Evolutionary conservation across 2,329 filamentous ascomycete genomes (phyloP).

Genomic region (Fusarium drepaniforme): DNA sequence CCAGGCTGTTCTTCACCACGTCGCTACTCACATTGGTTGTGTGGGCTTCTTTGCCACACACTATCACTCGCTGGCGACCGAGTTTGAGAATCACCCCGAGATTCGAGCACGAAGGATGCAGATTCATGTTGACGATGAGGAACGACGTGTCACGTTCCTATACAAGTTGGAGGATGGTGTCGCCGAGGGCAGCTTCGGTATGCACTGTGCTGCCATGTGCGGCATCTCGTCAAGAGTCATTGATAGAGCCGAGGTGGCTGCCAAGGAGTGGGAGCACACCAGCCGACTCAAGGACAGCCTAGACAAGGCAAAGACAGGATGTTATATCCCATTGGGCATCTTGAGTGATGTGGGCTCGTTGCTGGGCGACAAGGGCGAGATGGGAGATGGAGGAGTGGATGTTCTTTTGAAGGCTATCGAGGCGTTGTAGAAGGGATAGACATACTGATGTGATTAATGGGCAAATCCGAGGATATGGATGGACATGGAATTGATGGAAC

Average conservation of each 20-base stretch:
- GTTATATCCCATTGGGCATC: slow-evolving; percentile 86
- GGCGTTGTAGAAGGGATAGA: slow-evolving; percentile 56
- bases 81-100: slow-evolving; percentile 92
- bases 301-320: slow-evolving; percentile 82
- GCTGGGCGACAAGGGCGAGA: slow-evolving; percentile 68
- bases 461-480: neutral
- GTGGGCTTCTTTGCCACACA: slow-evolving; percentile 98
- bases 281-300: slow-evolving; percentile 89
- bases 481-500: slow-evolving; percentile 9
- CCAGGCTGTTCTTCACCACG: slow-evolving; percentile 95
- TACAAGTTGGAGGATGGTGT: slow-evolving; percentile 95
- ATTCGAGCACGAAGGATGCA: slow-evolving; percentile 90
- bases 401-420: slow-evolving; percentile 73
- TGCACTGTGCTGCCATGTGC: slow-evolving; percentile 99
- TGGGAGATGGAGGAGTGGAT: slow-evolving; percentile 66
- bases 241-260: slow-evolving; percentile 87
- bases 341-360: slow-evolving; percentile 89
- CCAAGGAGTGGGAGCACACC: slow-evolving; percentile 95
- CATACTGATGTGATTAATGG: slow-evolving; percentile 2
- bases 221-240: slow-evolving; percentile 89
- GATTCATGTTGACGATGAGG: slow-evolving; percentile 89
- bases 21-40: slow-evolving; percentile 92
- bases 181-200: slow-evolving; percentile 96
- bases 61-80: slow-evolving; percentile 92
- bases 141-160: slow-evolving; percentile 92